phyloP scores from a whole-genome alignment of 345 rosid genomes.

The Populus deltoides region DNA sequence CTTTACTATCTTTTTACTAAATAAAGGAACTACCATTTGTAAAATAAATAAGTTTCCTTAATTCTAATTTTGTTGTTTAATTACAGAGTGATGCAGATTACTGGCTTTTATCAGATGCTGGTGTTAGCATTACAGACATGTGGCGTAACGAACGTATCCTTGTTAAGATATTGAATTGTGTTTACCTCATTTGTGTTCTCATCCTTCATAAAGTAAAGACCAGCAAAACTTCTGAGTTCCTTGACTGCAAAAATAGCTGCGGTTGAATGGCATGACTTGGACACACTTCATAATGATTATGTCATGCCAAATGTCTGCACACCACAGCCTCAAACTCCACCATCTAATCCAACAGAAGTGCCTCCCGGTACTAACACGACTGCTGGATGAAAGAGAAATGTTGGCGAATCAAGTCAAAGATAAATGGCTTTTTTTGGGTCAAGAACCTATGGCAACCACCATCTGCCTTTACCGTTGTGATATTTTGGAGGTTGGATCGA shows the following conservation, averaged over 20 bases:
- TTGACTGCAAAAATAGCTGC: slow-evolving; percentile 42
- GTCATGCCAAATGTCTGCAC: slow-evolving; percentile 35
- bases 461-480: neutral
- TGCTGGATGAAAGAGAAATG: slow-evolving; percentile 25
- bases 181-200: neutral
- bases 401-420: neutral
- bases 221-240: slow-evolving; percentile 18
- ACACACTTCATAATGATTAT: slow-evolving; percentile 40
- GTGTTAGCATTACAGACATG: slow-evolving; percentile 80
- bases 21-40: neutral
- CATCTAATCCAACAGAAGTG: slow-evolving; percentile 39
- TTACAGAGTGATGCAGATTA: slow-evolving; percentile 82
- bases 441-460: slow-evolving; percentile 5
- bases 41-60: neutral
- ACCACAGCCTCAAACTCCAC: slow-evolving; percentile 57
- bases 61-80: slow-evolving; percentile 2
- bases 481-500: neutral
- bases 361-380: slow-evolving; percentile 32
- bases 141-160: slow-evolving; percentile 91
- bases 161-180: neutral
- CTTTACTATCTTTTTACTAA: neutral
- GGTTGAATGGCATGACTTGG: slow-evolving; percentile 56
- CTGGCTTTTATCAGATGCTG: slow-evolving; percentile 92
- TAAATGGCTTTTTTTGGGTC: neutral
- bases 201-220: neutral